Evolutionary conservation across 768 basidiomycete species (phyloP).

Genomic region (Pleurotus ostreatus): DNA sequence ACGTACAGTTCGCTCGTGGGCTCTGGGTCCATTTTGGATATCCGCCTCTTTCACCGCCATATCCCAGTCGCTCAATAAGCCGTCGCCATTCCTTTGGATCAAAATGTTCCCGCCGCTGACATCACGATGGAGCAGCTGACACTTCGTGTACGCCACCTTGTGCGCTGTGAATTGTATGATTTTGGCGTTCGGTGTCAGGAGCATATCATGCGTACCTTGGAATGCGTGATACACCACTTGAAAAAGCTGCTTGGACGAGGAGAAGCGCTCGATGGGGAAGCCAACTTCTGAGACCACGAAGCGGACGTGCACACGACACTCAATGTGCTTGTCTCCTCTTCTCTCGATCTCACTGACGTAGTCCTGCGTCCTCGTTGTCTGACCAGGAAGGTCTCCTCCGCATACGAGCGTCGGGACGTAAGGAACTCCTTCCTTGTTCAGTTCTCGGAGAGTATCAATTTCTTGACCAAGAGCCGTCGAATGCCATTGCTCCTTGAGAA

Average conservation of each 20-base stretch:
- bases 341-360: no score
- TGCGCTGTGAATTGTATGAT: no score
- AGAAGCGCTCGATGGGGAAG: neutral
- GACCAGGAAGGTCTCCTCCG: conserved; percentile 23
- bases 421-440: conserved; percentile 7
- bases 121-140: conserved; percentile 9
- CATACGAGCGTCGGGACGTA: conserved; percentile 21
- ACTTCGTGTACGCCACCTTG: conserved; percentile 3
- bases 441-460: conserved; percentile 14
- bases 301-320: neutral
- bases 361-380: neutral
- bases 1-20: conserved; percentile 8
- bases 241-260: neutral
- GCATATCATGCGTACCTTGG: neutral
- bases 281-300: neutral
- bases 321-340: conserved; percentile 9
- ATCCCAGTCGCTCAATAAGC: conserved; percentile 11
- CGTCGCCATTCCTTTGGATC: neutral
- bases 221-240: neutral
- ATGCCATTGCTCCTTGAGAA: conserved; percentile 26
- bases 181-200: no score
- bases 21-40: neutral
- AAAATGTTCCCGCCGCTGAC: conserved; percentile 10
- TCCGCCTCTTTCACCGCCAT: neutral
- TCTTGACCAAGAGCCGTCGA: conserved; percentile 9